Evolutionary conservation across 441 rosid genomes (phyloP), one percentile per base, ranked within the genome.

Genomic region (Geranium incanum): DNA sequence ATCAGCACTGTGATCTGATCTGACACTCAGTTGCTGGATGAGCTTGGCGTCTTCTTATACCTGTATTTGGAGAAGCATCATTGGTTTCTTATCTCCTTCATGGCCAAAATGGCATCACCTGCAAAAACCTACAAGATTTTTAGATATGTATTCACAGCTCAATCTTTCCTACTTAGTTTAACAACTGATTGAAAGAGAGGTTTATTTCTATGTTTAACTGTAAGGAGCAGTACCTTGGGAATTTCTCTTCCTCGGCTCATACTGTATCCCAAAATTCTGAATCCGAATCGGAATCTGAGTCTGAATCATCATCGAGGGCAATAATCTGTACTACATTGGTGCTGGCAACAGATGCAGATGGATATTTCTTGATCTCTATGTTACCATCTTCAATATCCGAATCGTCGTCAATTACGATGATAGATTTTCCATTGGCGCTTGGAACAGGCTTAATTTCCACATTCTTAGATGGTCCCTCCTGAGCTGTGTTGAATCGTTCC

Each of bases 11-110:
- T 28, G 33, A 28, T 28, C 33, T 28, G 33, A 28, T 28, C 33
- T 28, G 83, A 78, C 88, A 91, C 57, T 96, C 97, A 2, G 88
- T 77, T 36, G 91, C 88, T 0, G 98, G 98, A 79, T 91, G 92
- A 55, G 98, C 98, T 75, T 78, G 88, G 41, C 92, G 83, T 23
- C 95, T 77, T 76, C 81, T 85, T 21, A 21, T 21, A n/a, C 92
- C 97, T 68, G n/a, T 9, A 48, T 78, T 93, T 33, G 80, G 70
- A 5, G 72, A 66, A 65, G 80, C 86, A n/a, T 82, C 84, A 1
- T 70, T 84, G 48, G 70, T 79, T 70, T 77, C 77, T 76, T 69
- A 81, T 88, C 76, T 79, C 84, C 79, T 76, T 83, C 13, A 72
- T 78, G 71, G 1, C 41, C 65, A 16, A 70, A 69, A 23, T 69